phyloP scores from a whole-genome alignment of 2,329 filamentous ascomycete species.

The Fusarium buharicum region DNA sequence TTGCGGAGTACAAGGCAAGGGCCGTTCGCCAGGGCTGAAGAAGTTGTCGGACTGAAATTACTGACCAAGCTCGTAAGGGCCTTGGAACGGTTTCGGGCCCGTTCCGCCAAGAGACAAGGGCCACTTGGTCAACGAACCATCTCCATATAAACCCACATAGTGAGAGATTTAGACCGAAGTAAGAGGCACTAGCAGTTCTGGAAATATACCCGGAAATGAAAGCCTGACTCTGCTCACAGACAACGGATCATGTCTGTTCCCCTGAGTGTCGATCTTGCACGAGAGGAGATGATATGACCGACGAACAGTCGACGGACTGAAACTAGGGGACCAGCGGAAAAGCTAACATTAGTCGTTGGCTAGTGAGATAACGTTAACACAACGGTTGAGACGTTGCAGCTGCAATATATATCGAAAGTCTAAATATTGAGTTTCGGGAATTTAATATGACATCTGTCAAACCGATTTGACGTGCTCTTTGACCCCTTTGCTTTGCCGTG shows the following conservation, averaged over 20 bases:
- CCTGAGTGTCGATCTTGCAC: constrained; percentile 26
- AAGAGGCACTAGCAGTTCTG: background rate
- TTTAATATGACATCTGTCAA: constrained; percentile 8
- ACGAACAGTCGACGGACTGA: background rate
- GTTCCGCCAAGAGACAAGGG: constrained; percentile 1
- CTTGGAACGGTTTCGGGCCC: constrained; percentile 1
- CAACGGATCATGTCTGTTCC: constrained; percentile 12
- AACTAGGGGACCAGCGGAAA: constrained; percentile 2
- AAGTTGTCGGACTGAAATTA: constrained; percentile 10
- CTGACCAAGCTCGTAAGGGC: constrained; percentile 1
- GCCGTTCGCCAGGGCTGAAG: constrained; percentile 4
- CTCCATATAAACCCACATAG: constrained; percentile 16
- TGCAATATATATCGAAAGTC: no score
- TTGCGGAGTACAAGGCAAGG: constrained; percentile 24
- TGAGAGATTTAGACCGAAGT: constrained; percentile 1
- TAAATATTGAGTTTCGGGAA: constrained; percentile 25
- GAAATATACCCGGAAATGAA: constrained; percentile 8
- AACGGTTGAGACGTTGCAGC: no score
- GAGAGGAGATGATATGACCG: constrained; percentile 13
- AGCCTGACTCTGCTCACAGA: background rate
- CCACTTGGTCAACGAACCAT: constrained; percentile 2
- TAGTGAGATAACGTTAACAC: background rate
- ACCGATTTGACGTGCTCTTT: constrained; percentile 22
- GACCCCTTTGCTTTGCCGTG: background rate
- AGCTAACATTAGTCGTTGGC: background rate